Conservation (phyloP, 2,329 filamentous ascomycete genomes). For the Celoporthe dispersa region DNA sequence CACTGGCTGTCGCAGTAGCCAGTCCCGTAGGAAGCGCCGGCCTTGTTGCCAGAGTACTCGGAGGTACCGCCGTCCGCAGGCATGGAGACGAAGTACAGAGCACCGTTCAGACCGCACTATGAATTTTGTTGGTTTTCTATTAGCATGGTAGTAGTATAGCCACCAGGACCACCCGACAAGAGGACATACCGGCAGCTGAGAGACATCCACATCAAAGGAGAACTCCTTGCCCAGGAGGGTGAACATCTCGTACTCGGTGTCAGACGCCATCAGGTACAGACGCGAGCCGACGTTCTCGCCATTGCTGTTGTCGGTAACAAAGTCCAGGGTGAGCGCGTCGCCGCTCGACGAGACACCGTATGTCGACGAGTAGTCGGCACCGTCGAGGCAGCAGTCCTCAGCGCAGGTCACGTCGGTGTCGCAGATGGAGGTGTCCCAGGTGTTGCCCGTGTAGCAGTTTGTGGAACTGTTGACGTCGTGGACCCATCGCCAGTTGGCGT, state of each 20-base stretch:
- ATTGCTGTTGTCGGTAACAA: constrained; percentile 51
- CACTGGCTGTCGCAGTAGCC: constrained; percentile 61
- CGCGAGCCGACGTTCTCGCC: constrained; percentile 56
- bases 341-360: constrained; percentile 52
- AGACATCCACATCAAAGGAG: constrained; percentile 74
- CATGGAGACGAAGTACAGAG: constrained; percentile 69
- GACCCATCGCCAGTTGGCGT: constrained; percentile 67
- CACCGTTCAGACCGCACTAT: constrained; percentile 72
- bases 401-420: constrained; percentile 47
- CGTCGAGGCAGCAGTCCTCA: constrained; percentile 50
- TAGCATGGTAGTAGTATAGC: neutral
- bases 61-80: constrained; percentile 58
- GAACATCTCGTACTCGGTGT: constrained; percentile 67
- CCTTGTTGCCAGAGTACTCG: constrained; percentile 56
- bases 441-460: constrained; percentile 63
- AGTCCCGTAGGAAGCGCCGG: constrained; percentile 63
- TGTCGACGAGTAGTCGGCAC: constrained; percentile 49
- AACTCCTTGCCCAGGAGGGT: constrained; percentile 70
- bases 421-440: constrained; percentile 41
- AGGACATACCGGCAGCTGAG: constrained; percentile 53
- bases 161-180: too few relatives aligned
- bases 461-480: constrained; percentile 50
- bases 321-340: constrained; percentile 53
- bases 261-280: constrained; percentile 66
- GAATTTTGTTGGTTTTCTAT: neutral